Base-by-base conservation (phyloP, 2,329 filamentous ascomycete species). In the Chaetomiaceae sp. region DNA sequence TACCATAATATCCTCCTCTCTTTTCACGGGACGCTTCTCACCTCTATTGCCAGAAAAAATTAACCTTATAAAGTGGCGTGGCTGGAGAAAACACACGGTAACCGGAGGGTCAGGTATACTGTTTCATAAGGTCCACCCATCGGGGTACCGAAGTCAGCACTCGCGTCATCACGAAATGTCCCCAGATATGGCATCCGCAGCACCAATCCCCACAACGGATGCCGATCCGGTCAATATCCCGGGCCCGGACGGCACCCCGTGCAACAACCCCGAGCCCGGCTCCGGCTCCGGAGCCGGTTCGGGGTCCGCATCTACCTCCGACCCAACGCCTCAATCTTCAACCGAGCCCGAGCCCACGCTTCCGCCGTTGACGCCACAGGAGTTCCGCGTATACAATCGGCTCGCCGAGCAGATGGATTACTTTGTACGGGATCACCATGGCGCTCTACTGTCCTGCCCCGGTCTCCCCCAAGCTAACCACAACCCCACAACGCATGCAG, bases 371-470 rank as follows among this genome's bases (percentile, higher is more conserved):
- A 82, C 81, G 0, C 68, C 80, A 1, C 71, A 75, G 50, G 85
- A 92, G 50, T 90, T 88, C 62, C 74, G 74, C 44, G 69, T 74
- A 34, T 91, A 86, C 68, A 90, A 91, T 68, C 75, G 75, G n/a
- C 71, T 89, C 62, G 83, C 86, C 0, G 86, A 86, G 50, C 77
- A 79, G 56, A 91, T 91, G 87, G 78, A 91, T 39, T 71, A 78
- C 55, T 90, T 85, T 69, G 82, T 69, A 40, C n/a, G n/a, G n/a
- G n/a, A n/a, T n/a, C n/a, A n/a, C n/a, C n/a, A n/a, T n/a, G n/a
- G n/a, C n/a, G n/a, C n/a, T n/a, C n/a, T n/a, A n/a, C n/a, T n/a
- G n/a, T n/a, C n/a, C n/a, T n/a, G n/a, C n/a, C n/a, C n/a, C n/a
- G n/a, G 6, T 27, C 19, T 16, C 16, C 9, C 30, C 13, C 3